These are phyloP conservation scores for Rubia yunnanensis DNA, from an alignment of 257 asterid genomes.

Conservation along the genomic window DNA sequence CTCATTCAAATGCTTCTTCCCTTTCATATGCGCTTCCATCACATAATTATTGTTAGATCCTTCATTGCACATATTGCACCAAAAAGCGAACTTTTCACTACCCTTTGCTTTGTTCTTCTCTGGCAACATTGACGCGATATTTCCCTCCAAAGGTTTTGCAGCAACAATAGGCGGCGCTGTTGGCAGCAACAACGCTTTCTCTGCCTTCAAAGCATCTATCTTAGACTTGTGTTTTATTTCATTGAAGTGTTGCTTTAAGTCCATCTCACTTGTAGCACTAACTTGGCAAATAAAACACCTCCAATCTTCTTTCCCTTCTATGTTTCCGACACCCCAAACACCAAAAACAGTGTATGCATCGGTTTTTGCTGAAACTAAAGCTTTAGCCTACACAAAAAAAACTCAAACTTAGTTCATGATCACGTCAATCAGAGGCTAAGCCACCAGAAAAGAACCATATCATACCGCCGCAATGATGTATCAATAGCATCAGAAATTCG, in stretches of 20 bases:
- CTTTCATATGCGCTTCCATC: no score
- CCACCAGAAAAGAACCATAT: neutral
- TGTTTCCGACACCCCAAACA: neutral
- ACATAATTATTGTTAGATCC: no score
- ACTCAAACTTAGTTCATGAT: neutral
- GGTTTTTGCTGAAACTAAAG: neutral
- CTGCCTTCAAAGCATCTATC: neutral
- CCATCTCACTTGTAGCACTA: neutral
- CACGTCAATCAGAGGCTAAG: no score
- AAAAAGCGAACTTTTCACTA: no score
- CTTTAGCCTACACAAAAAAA: neutral
- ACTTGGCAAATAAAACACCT: neutral
- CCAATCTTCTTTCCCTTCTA: neutral
- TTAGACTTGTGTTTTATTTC: neutral
- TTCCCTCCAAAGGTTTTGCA: neutral
- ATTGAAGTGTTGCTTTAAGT: neutral
- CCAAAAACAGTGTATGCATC: neutral
- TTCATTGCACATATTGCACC: no score
- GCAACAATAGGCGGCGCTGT: neutral
- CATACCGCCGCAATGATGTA: no score
- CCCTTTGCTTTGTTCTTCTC: neutral
- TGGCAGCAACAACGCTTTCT: no score
- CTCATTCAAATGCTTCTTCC: no score
- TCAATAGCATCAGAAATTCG: neutral
- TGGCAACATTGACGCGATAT: no score